A percentile compares a stretch with the other conserved stretches of the same genome.
Evolutionary conservation across 1,139 yeast genomes (phyloP).

Genomic region (Yamadazyma jaroonii): DNA sequence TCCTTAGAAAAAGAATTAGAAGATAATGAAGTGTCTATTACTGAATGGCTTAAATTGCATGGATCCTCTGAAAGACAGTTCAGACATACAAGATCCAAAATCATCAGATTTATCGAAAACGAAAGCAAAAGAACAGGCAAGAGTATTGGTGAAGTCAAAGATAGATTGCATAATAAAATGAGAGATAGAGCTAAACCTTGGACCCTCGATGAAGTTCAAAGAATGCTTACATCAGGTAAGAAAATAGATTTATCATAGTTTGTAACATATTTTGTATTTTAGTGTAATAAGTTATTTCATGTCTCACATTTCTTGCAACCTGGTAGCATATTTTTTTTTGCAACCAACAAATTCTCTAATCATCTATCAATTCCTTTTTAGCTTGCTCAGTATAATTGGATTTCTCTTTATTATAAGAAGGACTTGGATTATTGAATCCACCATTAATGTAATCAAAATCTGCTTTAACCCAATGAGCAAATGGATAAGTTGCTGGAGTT

Average conservation of each 20-base stretch:
- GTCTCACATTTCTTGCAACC: too few relatives aligned
- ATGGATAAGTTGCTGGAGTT: conserved; percentile 64
- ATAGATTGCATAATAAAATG: conserved; percentile 32
- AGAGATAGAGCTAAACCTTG: conserved; percentile 32
- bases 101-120: conserved; percentile 33
- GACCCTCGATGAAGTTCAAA: conserved; percentile 39
- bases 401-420: conserved; percentile 20
- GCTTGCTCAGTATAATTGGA: conserved; percentile 12
- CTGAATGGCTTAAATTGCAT: conserved; percentile 37
- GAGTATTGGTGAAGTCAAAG: conserved; percentile 27
- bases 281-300: background rate
- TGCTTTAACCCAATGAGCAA: conserved; percentile 47
- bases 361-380: conserved; percentile 11
- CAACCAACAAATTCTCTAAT: conserved; percentile 3
- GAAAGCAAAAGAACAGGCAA: conserved; percentile 25
- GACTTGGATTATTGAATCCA: conserved; percentile 49
- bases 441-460: conserved; percentile 42
- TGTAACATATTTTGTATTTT: too few relatives aligned
- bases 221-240: conserved; percentile 35
- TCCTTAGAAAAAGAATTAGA: conserved; percentile 27
- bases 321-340: too few relatives aligned
- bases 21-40: conserved; percentile 26
- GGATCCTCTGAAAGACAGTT: conserved; percentile 35
- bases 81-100: conserved; percentile 33
- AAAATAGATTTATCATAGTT: conserved; percentile 22